Percentiles rank a stretch among this genome's conserved stretches.
These are phyloP conservation scores for Cystobasidium pallidum DNA, from an alignment of 1,284 basidiomycete species.

Conservation along the genomic window DNA sequence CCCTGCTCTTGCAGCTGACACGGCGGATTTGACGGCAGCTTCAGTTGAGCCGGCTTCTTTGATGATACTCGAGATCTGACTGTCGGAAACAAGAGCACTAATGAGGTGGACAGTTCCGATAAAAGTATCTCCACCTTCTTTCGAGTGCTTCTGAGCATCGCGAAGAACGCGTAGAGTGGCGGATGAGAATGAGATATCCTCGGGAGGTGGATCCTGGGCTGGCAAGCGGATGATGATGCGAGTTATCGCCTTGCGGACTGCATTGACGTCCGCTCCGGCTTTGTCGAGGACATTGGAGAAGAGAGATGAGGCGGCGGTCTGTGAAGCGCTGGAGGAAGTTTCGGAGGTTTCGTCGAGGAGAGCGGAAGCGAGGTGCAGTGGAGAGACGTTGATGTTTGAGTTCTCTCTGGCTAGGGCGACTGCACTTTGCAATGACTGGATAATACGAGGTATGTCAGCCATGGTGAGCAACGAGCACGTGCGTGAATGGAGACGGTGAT, in stretches of 20 bases:
- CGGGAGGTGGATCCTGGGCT: constrained; percentile 79
- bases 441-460: not conserved
- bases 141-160: constrained; percentile 77
- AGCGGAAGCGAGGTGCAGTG: constrained; percentile 74
- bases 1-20: constrained; percentile 78
- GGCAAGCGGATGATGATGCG: constrained; percentile 63
- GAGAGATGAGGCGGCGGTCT: constrained; percentile 59
- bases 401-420: constrained; percentile 42
- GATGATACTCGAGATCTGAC: constrained; percentile 67
- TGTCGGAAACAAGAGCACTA: constrained; percentile 74
- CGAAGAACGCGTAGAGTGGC: constrained; percentile 70
- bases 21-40: constrained; percentile 73
- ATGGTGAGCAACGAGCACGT: not conserved
- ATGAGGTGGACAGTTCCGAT: constrained; percentile 86
- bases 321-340: constrained; percentile 65
- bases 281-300: constrained; percentile 45
- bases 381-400: constrained; percentile 55
- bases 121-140: constrained; percentile 83
- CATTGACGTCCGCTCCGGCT: constrained; percentile 51
- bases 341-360: constrained; percentile 68
- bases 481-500: too few species aligned
- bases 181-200: constrained; percentile 70
- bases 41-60: constrained; percentile 76
- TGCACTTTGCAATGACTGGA: constrained; percentile 30
- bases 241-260: constrained; percentile 51